Percentiles rank a stretch among this genome's conserved stretches.
phyloP scores from a whole-genome alignment of 2,329 filamentous ascomycete species.

The Colletotrichum sp. region DNA sequence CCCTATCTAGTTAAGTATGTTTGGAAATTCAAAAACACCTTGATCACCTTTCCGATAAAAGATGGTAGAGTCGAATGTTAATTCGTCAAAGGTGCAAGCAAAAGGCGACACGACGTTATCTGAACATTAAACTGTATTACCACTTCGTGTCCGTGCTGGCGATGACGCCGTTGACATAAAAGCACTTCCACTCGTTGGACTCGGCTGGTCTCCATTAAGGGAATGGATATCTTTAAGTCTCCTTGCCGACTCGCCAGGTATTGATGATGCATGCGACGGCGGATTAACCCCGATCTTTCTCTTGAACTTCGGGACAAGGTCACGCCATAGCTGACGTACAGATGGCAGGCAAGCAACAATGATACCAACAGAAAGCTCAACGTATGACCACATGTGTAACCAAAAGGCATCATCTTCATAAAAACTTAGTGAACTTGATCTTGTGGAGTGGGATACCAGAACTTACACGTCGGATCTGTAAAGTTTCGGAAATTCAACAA shows the following conservation, averaged over 20 bases:
- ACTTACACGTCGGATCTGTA: slow-evolving; percentile 37
- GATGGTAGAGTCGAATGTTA: rapidly evolving
- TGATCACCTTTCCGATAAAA: background rate
- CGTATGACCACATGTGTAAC: slow-evolving; percentile 49
- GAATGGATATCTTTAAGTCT: background rate
- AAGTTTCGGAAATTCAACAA: slow-evolving; percentile 47
- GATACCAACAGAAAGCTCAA: slow-evolving; percentile 50
- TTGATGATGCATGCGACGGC: background rate
- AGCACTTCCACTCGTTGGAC: background rate
- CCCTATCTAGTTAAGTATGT: background rate
- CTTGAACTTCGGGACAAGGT: background rate
- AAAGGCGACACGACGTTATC: background rate
- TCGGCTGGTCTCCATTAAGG: background rate
- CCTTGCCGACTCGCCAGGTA: background rate
- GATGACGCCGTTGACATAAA: background rate
- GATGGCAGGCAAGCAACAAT: slow-evolving; percentile 44
- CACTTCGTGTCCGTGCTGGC: background rate
- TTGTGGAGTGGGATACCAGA: background rate
- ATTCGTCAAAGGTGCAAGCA: background rate
- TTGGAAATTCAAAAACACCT: background rate
- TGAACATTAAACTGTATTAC: background rate
- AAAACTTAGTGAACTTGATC: slow-evolving; percentile 29
- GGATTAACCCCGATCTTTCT: background rate
- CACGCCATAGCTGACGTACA: slow-evolving; percentile 9
- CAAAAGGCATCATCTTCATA: slow-evolving; percentile 36